These are phyloP conservation scores for Begonia loranthoides DNA, from an alignment of 306 rosid species.

Conservation along the genomic window DNA sequence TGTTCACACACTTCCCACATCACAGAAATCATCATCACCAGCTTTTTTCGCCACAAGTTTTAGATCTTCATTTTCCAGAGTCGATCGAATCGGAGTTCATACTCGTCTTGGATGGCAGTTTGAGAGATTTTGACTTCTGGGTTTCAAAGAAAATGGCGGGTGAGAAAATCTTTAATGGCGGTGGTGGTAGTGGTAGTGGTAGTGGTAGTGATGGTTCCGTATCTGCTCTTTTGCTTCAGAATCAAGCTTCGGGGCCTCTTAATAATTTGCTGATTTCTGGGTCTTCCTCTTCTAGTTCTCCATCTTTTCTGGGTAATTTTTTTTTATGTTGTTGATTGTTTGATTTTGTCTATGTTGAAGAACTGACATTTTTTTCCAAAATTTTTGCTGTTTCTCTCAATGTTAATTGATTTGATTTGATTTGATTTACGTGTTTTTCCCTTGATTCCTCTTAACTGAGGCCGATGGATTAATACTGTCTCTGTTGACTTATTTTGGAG, in stretches of 20 bases:
- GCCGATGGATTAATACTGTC: too few species aligned
- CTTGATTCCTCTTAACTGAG: too few species aligned
- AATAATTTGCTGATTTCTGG: constrained; percentile 45
- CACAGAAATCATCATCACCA: constrained; percentile 86
- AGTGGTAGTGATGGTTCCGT: constrained; percentile 14
- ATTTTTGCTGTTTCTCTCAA: too few species aligned
- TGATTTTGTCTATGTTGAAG: neutral
- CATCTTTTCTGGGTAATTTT: constrained; percentile 38
- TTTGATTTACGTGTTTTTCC: too few species aligned
- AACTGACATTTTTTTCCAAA: neutral
- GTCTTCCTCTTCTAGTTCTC: constrained; percentile 26
- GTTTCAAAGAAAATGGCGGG: constrained; percentile 34
- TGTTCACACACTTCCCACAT: constrained; percentile 91
- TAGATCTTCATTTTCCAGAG: constrained; percentile 9
- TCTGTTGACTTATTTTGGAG: too few species aligned
- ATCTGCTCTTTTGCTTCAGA: constrained; percentile 30
- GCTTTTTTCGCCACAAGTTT: constrained; percentile 85
- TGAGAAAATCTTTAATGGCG: constrained; percentile 22
- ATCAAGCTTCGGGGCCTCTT: constrained; percentile 33
- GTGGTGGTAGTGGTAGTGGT: neutral
- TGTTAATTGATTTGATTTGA: too few species aligned
- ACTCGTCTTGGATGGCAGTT: constrained; percentile 9
- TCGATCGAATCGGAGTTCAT: neutral
- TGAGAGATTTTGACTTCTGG: constrained; percentile 7
- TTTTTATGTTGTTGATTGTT: constrained; percentile 1